Conservation (phyloP, 768 basidiomycete genomes). For the Daedaleopsis sinensis region DNA sequence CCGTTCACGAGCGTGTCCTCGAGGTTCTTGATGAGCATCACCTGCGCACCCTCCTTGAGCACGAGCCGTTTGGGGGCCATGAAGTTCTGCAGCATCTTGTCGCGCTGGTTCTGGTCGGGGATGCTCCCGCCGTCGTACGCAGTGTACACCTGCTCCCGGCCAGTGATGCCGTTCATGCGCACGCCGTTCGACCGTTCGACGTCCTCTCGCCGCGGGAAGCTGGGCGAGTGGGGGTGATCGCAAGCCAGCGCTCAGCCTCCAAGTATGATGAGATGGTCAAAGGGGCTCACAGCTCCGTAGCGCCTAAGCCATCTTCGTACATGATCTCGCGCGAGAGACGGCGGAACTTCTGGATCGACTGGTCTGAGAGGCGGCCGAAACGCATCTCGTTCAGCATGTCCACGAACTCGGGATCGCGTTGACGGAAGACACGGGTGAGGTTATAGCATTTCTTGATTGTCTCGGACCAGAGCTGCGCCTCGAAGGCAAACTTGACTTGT, state of each 20-base stretch:
- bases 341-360: conserved; percentile 73
- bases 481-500: conserved; percentile 87
- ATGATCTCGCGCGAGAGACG: conserved; percentile 67
- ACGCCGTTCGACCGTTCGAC: conserved; percentile 82
- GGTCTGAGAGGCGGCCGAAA: conserved; percentile 69
- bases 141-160: conserved; percentile 53
- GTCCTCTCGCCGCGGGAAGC: conserved; percentile 90
- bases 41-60: conserved; percentile 73
- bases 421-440: conserved; percentile 93
- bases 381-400: conserved; percentile 99
- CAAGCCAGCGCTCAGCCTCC: background rate
- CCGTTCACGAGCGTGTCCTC: conserved; percentile 94
- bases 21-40: conserved; percentile 61
- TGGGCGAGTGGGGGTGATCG: conserved; percentile 31
- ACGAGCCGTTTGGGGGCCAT: conserved; percentile 79
- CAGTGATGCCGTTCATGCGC: conserved; percentile 64
- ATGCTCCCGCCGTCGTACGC: conserved; percentile 69
- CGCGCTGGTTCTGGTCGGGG: conserved; percentile 54
- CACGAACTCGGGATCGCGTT: conserved; percentile 80
- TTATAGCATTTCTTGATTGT: conserved; percentile 85
- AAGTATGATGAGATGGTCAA: background rate
- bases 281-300: conserved; percentile 82
- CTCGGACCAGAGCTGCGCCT: conserved; percentile 77
- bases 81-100: conserved; percentile 85
- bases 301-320: conserved; percentile 80